phyloP scores from a whole-genome alignment of 2,329 filamentous ascomycete species.

The Cryphonectria japonica region DNA sequence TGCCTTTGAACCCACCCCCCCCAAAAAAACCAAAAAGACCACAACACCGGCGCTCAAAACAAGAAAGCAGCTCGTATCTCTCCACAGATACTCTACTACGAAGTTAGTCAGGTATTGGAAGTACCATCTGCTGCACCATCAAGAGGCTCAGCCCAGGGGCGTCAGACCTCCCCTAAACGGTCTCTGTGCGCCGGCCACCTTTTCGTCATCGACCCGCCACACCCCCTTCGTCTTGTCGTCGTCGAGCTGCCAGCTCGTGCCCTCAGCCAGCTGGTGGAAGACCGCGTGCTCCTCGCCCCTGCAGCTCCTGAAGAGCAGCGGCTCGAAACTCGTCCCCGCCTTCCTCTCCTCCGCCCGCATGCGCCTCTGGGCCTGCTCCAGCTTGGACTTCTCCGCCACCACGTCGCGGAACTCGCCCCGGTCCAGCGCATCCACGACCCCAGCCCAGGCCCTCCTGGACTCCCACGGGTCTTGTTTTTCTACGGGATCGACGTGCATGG shows the following conservation, averaged over 20 bases:
- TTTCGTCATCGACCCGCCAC: slow-evolving; percentile 40
- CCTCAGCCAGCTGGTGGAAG: slow-evolving; percentile 40
- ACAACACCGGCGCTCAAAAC: slow-evolving; percentile 33
- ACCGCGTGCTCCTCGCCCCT: slow-evolving; percentile 36
- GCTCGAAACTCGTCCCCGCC: slow-evolving; percentile 46
- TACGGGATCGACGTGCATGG: slow-evolving; percentile 50
- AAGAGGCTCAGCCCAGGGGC: slow-evolving; percentile 35
- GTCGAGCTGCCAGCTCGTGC: slow-evolving; percentile 37
- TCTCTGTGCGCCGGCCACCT: slow-evolving; percentile 33
- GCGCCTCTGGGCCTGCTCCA: slow-evolving; percentile 81
- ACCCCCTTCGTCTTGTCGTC: slow-evolving; percentile 45
- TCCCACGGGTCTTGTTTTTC: slow-evolving; percentile 80
- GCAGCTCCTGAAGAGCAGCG: slow-evolving; percentile 41
- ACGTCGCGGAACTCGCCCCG: slow-evolving; percentile 75
- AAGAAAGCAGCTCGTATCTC: neutral
- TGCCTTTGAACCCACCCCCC: too few relatives aligned
- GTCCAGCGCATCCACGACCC: slow-evolving; percentile 74
- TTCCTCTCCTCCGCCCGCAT: slow-evolving; percentile 71
- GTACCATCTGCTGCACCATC: too few relatives aligned
- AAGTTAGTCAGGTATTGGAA: neutral
- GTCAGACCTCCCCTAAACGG: slow-evolving; percentile 41
- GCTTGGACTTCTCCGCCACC: slow-evolving; percentile 72
- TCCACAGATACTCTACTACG: neutral
- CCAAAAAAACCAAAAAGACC: neutral
- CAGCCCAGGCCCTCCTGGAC: slow-evolving; percentile 77